Evolutionary conservation across 495 filamentous ascomycete species (phyloP), one percentile per base, ranked within the genome.

Genomic region (Talaromyces ruber): DNA sequence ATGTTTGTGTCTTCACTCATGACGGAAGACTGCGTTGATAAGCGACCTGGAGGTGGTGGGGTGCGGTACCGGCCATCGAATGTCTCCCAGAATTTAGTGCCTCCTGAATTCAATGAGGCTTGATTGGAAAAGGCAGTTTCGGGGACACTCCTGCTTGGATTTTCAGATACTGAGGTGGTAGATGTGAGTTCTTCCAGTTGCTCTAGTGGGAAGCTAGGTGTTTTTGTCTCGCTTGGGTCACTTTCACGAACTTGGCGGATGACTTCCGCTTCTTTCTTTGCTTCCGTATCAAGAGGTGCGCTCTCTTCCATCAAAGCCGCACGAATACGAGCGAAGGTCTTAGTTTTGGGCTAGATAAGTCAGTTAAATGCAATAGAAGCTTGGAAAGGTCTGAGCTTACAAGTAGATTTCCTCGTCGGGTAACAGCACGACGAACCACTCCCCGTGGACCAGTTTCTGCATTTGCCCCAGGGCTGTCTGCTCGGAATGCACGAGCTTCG

Each of bases 231-330:
- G 21, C 71, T 63, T 45, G 76, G 71, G 60, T 87, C 82, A 60
- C 82, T 85, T 72, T 97, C 93, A 18, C 90, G 89, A 32, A 97
- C 93, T 72, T 97, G 95, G 2, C 89, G 88, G 60, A 98, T 88
- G 1, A 97, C 92, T 74, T 98, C 92, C 12, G 93, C 91, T 78
- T 99, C 94, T 43, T 91, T 88, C 61, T 89, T 87, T 63, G 92
- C 83, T 71, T 99, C 94, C 47, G 86, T 87, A 64, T 98, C 95
- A 28, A 96, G 72, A 0, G 94, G 94, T 0, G 91, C 83, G 39
- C 82, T 83, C 74, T 99, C 94, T 73, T 98, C 94, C 56, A 87
- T 78, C 1, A 99, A 82, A 6, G 90, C 91, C 9, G 94, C 95
- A 55, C 88, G 85, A 66, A 99, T 95, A 3, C 94, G 88, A 2